These are phyloP conservation scores for Mytilinidion resinicola DNA, from an alignment of 495 filamentous ascomycete genomes.

Conservation along the genomic window DNA sequence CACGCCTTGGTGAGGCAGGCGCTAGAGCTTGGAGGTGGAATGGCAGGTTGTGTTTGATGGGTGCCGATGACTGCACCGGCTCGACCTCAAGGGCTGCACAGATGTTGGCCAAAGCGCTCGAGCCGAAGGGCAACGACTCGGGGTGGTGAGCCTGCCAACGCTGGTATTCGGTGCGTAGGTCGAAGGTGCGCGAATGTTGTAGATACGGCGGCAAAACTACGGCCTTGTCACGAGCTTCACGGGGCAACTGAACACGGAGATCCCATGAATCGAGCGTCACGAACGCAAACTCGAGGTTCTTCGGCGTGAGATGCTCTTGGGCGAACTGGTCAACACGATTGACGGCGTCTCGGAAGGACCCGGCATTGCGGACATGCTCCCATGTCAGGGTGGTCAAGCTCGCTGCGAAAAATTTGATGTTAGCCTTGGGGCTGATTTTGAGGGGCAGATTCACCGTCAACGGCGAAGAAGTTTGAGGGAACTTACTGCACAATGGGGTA, in stretches of 20 bases:
- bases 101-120: slow-evolving; percentile 91
- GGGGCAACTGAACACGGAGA: slow-evolving; percentile 91
- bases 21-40: slow-evolving; percentile 96
- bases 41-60: slow-evolving; percentile 96
- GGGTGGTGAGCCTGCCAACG: slow-evolving; percentile 97
- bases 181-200: slow-evolving; percentile 94
- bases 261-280: slow-evolving; percentile 98
- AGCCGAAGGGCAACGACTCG: slow-evolving; percentile 92
- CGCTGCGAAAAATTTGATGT: slow-evolving; percentile 47
- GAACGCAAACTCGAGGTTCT: slow-evolving; percentile 92
- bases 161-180: slow-evolving; percentile 94
- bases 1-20: slow-evolving; percentile 91
- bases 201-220: slow-evolving; percentile 94
- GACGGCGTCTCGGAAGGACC: slow-evolving; percentile 93
- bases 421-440: slow-evolving; percentile 1
- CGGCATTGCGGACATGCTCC: slow-evolving; percentile 96
- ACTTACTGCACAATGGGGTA: slow-evolving; percentile 97
- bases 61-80: slow-evolving; percentile 89
- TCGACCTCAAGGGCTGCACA: slow-evolving; percentile 97
- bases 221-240: slow-evolving; percentile 95
- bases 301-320: slow-evolving; percentile 73
- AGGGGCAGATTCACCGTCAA: background rate
- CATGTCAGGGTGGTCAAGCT: slow-evolving; percentile 96
- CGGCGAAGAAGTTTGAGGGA: background rate
- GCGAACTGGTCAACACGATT: slow-evolving; percentile 90